Conservation (phyloP, 371 early-diverging fungal genomes). For the Mucor plumbeus region DNA sequence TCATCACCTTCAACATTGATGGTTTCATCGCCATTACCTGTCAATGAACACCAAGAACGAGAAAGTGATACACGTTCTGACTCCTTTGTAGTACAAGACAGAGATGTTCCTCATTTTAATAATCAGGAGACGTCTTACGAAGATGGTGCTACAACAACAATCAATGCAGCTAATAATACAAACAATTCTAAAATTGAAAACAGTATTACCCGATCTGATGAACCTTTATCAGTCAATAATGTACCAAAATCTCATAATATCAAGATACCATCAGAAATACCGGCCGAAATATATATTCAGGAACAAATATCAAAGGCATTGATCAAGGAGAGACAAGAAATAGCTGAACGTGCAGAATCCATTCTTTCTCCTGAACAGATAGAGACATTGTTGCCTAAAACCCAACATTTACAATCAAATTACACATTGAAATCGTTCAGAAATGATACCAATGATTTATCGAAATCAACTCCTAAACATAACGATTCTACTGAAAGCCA, state of each 20-base stretch:
- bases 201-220: neutral
- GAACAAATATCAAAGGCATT: constrained; percentile 15
- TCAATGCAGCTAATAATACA: neutral
- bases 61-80: constrained; percentile 9
- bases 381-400: constrained; percentile 8
- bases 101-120: neutral
- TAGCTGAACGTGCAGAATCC: constrained; percentile 18
- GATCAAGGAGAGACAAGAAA: constrained; percentile 18
- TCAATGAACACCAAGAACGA: neutral
- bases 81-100: constrained; percentile 11
- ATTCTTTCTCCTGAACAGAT: constrained; percentile 28
- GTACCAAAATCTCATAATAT: neutral
- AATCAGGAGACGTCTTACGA: neutral
- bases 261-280: neutral
- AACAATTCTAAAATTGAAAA: neutral
- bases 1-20: neutral
- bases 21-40: neutral
- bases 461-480: neutral
- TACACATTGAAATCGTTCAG: neutral
- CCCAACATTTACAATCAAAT: neutral
- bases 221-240: neutral
- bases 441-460: neutral
- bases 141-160: neutral
- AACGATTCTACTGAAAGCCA: neutral
- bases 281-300: constrained; percentile 4